These are phyloP conservation scores for Thoreauomyces humboldtii DNA, from an alignment of 192 early-diverging fungal genomes.

Conservation along the genomic window DNA sequence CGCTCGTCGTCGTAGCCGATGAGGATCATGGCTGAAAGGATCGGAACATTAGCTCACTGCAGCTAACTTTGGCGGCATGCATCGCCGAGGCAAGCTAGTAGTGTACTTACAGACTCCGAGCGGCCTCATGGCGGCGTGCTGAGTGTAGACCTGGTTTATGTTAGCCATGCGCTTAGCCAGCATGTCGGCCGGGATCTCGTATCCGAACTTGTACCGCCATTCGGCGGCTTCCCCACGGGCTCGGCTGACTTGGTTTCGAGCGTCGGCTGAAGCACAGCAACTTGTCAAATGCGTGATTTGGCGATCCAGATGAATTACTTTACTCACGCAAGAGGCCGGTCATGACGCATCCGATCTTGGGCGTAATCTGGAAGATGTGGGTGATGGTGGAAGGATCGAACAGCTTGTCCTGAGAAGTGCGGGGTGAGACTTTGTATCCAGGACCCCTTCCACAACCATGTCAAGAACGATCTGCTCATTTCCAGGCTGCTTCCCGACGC, in stretches of 20 bases:
- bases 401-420: slow-evolving; percentile 84
- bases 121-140: slow-evolving; percentile 98
- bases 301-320: not conserved
- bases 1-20: slow-evolving; percentile 95
- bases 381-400: slow-evolving; percentile 91
- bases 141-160: slow-evolving; percentile 99
- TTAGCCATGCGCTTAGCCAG: slow-evolving; percentile 97
- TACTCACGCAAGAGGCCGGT: slow-evolving; percentile 83
- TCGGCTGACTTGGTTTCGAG: slow-evolving; percentile 86
- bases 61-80: not conserved
- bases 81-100: slow-evolving; percentile 13
- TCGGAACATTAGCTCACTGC: not conserved
- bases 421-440: no score
- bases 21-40: slow-evolving; percentile 82
- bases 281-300: not conserved
- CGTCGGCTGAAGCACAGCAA: slow-evolving; percentile 93
- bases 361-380: slow-evolving; percentile 89
- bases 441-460: no score
- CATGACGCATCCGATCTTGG: slow-evolving; percentile 96
- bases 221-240: slow-evolving; percentile 95
- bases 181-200: slow-evolving; percentile 95
- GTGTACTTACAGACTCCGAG: slow-evolving; percentile 82
- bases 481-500: no score
- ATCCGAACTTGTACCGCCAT: slow-evolving; percentile 98
- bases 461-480: no score